Conservation (phyloP, 2,329 filamentous ascomycete species). For the Colletotrichum graminicola region DNA sequence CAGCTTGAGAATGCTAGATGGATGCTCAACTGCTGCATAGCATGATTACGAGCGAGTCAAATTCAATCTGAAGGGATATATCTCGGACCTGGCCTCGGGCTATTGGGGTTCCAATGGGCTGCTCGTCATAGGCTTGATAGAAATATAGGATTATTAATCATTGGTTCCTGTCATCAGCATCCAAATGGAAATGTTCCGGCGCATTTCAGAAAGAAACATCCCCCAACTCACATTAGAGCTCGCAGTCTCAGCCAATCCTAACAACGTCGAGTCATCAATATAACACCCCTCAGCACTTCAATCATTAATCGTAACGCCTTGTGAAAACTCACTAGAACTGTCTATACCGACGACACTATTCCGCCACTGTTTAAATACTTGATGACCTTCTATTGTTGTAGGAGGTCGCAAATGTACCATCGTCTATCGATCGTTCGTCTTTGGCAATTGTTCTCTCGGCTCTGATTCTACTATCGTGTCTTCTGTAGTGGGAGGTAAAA, state of each 20-base stretch:
- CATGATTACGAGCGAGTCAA: not conserved
- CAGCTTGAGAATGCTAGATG: not conserved
- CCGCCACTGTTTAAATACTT: too few relatives aligned
- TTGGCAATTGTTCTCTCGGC: too few relatives aligned
- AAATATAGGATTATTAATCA: not conserved
- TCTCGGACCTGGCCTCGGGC: not conserved
- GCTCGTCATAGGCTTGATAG: not conserved
- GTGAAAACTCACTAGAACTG: too few relatives aligned
- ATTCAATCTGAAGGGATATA: not conserved
- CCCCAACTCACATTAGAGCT: not conserved
- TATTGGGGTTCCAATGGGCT: not conserved
- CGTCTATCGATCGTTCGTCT: too few relatives aligned
- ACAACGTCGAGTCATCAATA: not conserved
- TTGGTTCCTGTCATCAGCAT: not conserved
- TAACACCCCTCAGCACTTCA: slow-evolving; percentile 35
- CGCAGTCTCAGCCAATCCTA: not conserved
- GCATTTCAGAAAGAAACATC: not conserved
- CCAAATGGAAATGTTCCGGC: not conserved
- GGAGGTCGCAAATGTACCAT: too few relatives aligned
- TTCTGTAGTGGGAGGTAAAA: too few relatives aligned
- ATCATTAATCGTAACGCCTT: too few relatives aligned
- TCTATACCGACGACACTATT: too few relatives aligned
- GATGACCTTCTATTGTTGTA: too few relatives aligned
- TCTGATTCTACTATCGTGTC: too few relatives aligned
- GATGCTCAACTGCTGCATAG: not conserved